phyloP scores from a whole-genome alignment of 1,139 yeast genomes.

The Geotrichum bryndzae region DNA sequence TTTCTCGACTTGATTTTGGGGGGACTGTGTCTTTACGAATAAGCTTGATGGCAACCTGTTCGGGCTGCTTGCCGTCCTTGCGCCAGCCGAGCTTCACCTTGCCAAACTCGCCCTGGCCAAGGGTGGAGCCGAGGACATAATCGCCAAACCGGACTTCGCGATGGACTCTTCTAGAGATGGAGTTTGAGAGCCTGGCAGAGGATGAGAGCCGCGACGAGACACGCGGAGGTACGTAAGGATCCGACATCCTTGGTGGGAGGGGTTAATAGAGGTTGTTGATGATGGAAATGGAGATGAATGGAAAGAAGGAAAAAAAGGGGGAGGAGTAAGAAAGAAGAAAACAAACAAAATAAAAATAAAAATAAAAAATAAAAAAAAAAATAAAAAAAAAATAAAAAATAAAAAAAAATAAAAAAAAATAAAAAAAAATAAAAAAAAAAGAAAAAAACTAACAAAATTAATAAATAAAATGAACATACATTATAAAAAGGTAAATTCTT shows the following conservation, averaged over 20 bases:
- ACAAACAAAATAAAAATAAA: too few species aligned
- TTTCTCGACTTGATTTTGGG: slow-evolving; percentile 77
- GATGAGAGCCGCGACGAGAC: slow-evolving; percentile 18
- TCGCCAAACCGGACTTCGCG: slow-evolving; percentile 63
- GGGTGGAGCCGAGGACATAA: slow-evolving; percentile 80
- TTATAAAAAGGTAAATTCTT: too few species aligned
- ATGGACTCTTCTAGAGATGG: slow-evolving; percentile 19
- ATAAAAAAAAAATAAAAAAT: too few species aligned
- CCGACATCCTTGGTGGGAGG: slow-evolving; percentile 6
- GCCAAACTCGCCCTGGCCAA: slow-evolving; percentile 98
- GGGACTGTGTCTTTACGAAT: slow-evolving; percentile 78
- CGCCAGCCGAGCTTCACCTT: slow-evolving; percentile 97
- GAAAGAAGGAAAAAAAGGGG: background rate
- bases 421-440: too few species aligned
- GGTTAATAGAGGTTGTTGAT: background rate
- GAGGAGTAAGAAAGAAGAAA: too few species aligned
- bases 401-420: too few species aligned
- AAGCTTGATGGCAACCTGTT: slow-evolving; percentile 76
- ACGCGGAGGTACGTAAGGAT: slow-evolving; percentile 10
- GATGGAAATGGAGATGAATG: too few species aligned
- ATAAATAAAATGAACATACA: too few species aligned
- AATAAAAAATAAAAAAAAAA: too few species aligned
- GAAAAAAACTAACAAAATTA: too few species aligned
- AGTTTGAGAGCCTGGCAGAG: slow-evolving; percentile 18
- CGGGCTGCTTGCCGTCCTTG: slow-evolving; percentile 37